phyloP scores from a whole-genome alignment of 2,329 filamentous ascomycete species.

The Scortechinia acanthostroma region DNA sequence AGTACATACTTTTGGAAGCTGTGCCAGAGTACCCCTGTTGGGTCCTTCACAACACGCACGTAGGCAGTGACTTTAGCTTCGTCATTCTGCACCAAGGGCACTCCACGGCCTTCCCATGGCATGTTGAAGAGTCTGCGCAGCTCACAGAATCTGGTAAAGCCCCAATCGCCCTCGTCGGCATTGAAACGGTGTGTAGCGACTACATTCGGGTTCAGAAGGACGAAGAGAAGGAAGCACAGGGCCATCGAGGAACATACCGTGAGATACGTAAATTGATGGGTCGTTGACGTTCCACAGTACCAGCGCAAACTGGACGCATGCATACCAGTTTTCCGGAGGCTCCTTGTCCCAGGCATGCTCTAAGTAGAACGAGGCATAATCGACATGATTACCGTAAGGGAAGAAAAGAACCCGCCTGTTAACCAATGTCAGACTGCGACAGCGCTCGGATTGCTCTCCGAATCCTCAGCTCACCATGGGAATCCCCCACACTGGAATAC shows the following conservation, averaged over 20 bases:
- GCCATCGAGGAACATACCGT: conserved; percentile 29
- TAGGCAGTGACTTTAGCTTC: conserved; percentile 76
- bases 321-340: conserved; percentile 86
- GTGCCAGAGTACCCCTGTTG: conserved; percentile 84
- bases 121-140: conserved; percentile 76
- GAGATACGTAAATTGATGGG: conserved; percentile 75
- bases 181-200: conserved; percentile 90
- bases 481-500: conserved; percentile 78
- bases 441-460: no score
- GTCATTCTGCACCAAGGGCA: conserved; percentile 73
- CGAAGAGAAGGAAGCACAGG: no score
- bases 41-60: conserved; percentile 75
- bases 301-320: conserved; percentile 89
- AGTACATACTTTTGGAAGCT: conserved; percentile 62
- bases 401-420: conserved; percentile 87
- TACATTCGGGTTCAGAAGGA: background rate
- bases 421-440: conserved; percentile 7
- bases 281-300: conserved; percentile 93
- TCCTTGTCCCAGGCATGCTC: conserved; percentile 72
- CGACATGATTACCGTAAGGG: conserved; percentile 87
- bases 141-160: conserved; percentile 93
- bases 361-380: conserved; percentile 89
- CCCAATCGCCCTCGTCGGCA: conserved; percentile 94
- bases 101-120: conserved; percentile 61
- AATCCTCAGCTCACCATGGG: conserved; percentile 74